These are phyloP conservation scores for Rickenella mellea DNA, from an alignment of 768 basidiomycete species.

Conservation along the genomic window DNA sequence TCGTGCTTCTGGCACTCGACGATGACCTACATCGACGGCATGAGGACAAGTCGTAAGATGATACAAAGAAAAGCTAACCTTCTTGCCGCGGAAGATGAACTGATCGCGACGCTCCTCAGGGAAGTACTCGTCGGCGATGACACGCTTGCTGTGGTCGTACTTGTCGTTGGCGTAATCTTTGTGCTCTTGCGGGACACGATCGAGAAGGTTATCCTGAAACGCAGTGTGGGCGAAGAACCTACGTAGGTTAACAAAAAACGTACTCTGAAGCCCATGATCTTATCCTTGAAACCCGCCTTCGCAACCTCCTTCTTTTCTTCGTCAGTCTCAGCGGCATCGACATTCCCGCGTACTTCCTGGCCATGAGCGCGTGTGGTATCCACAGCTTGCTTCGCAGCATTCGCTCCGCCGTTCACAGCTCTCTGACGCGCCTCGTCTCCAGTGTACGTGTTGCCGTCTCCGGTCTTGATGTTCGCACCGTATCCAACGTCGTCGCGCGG, in stretches of 20 bases:
- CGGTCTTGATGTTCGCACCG: constrained; percentile 23
- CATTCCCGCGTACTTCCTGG: background rate
- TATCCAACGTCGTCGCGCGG: constrained; percentile 36
- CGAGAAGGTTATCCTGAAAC: constrained; percentile 31
- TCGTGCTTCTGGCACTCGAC: constrained; percentile 89
- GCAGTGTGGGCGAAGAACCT: background rate
- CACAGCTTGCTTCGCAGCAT: constrained; percentile 10
- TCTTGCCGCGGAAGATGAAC: constrained; percentile 90
- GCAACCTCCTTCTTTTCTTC: constrained; percentile 14
- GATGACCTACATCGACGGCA: constrained; percentile 42
- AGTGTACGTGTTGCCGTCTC: background rate
- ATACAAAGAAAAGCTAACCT: constrained; percentile 33
- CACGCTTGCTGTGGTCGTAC: constrained; percentile 49
- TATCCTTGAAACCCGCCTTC: constrained; percentile 18
- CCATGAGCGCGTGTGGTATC: constrained; percentile 5
- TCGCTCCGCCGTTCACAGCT: constrained; percentile 11
- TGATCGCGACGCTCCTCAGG: constrained; percentile 85
- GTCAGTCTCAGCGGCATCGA: constrained; percentile 1
- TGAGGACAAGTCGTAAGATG: background rate
- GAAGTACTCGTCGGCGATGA: constrained; percentile 77
- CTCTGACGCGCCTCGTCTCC: constrained; percentile 22
- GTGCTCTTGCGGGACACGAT: constrained; percentile 61
- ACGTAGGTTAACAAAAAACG: constrained; percentile 7
- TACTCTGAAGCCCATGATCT: constrained; percentile 18
- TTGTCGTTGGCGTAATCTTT: constrained; percentile 47